These are phyloP conservation scores for Penicillium atrosanguineum DNA, from an alignment of 495 filamentous ascomycete species.

Conservation along the genomic window DNA sequence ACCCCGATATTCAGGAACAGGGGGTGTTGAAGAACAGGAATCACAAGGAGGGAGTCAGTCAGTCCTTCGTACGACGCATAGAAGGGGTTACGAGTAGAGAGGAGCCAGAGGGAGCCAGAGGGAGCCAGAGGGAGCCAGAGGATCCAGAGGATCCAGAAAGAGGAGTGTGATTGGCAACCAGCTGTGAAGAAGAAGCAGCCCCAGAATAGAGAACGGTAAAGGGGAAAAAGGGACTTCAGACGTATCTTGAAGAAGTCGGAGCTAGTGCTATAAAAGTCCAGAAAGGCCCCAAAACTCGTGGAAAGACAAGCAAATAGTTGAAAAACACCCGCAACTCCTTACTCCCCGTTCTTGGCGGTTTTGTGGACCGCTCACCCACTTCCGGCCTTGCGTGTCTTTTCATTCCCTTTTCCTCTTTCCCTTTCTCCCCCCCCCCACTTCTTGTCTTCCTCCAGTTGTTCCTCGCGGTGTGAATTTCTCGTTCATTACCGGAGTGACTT, in stretches of 20 bases:
- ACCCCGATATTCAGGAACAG: not conserved
- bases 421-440: conserved; percentile 9
- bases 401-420: conserved; percentile 17
- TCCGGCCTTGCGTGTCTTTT: conserved; percentile 7
- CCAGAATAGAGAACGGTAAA: not conserved
- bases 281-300: not conserved
- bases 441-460: conserved; percentile 8
- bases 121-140: not conserved
- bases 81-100: not conserved
- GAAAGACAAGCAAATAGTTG: not conserved
- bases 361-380: conserved; percentile 15
- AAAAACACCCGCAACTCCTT: conserved; percentile 12
- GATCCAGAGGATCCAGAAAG: not conserved
- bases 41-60: not conserved
- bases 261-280: not conserved
- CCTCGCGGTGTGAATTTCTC: not conserved
- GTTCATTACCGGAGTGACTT: not conserved
- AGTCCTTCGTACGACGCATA: not conserved
- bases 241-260: not conserved
- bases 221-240: not conserved
- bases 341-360: conserved; percentile 27
- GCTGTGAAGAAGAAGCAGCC: not conserved
- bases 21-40: too few relatives aligned
- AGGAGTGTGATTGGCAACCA: not conserved
- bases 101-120: not conserved